Evolutionary conservation across 352 stramenopile species (phyloP).

Genomic region (Thraustochytrium striatum): DNA sequence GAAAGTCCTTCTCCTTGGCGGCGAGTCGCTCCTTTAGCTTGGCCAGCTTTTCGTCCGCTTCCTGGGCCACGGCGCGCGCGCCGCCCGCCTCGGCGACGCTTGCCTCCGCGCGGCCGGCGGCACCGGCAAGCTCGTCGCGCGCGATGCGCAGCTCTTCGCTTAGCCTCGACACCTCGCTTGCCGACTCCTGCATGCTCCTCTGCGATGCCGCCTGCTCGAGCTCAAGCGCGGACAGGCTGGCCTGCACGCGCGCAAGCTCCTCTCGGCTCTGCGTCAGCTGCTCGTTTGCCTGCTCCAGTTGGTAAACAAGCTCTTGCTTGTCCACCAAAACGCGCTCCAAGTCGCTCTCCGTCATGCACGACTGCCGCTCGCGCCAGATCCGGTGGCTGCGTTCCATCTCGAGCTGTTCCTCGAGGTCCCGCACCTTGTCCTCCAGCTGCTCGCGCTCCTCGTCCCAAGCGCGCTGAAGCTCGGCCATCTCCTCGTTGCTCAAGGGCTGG

Average conservation of each 20-base stretch:
- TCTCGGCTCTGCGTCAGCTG: neutral
- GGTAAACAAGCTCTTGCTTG: neutral
- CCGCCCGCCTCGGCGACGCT: neutral
- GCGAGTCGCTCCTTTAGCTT: neutral
- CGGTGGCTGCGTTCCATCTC: conserved; percentile 1
- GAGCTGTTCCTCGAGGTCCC: neutral
- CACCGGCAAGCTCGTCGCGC: neutral
- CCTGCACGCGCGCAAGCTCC: neutral
- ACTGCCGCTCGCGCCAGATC: conserved; percentile 28
- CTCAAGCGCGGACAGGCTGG: neutral
- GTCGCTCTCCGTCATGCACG: conserved; percentile 1
- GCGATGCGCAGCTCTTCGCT: neutral
- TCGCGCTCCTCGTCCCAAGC: neutral
- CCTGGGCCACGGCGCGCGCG: neutral
- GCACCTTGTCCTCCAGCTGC: neutral
- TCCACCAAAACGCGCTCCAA: conserved; percentile 15
- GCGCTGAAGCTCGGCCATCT: neutral
- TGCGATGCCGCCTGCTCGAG: neutral
- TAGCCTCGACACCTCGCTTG: neutral
- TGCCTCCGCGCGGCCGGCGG: neutral
- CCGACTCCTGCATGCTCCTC: neutral
- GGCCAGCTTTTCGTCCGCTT: neutral
- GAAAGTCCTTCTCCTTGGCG: conserved; percentile 5
- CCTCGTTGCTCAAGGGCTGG: neutral
- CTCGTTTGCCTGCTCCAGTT: neutral